Evolutionary conservation across 805 yeast species (phyloP).

Genomic region (Yarrowia sp.): DNA sequence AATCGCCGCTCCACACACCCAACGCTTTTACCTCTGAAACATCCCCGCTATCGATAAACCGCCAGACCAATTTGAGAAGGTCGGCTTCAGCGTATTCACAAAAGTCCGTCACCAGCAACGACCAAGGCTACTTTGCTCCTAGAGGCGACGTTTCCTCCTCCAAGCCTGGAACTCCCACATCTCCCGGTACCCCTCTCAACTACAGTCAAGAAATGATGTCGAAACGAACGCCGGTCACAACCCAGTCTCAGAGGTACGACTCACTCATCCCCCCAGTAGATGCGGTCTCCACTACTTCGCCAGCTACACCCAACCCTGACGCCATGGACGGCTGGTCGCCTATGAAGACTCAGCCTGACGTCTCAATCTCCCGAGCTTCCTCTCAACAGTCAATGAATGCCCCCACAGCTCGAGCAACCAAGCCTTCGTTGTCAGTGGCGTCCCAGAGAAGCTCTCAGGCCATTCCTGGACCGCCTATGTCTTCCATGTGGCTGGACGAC

Average conservation of each 20-base stretch:
- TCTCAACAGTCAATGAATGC: slow-evolving; percentile 1
- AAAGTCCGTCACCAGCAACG: slow-evolving; percentile 11
- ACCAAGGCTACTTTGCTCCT: slow-evolving; percentile 21
- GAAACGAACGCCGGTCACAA: slow-evolving; percentile 10
- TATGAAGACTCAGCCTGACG: slow-evolving; percentile 22
- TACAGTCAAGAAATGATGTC: slow-evolving; percentile 31
- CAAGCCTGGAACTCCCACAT: slow-evolving; percentile 15
- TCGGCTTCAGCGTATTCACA: slow-evolving; percentile 20
- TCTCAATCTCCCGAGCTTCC: slow-evolving; percentile 2
- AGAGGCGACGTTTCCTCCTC: slow-evolving; percentile 19
- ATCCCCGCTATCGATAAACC: slow-evolving; percentile 33
- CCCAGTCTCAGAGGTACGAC: slow-evolving; percentile 22
- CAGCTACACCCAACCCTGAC: slow-evolving; percentile 2
- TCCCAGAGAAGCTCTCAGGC: slow-evolving; percentile 11
- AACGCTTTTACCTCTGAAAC: slow-evolving; percentile 29
- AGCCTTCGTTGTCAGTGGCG: neutral
- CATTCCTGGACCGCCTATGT: slow-evolving; percentile 25
- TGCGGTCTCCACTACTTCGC: neutral
- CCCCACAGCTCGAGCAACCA: neutral
- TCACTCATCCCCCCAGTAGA: slow-evolving; percentile 24
- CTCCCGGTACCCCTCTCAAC: slow-evolving; percentile 32
- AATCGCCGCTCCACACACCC: slow-evolving; percentile 17
- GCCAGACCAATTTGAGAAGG: slow-evolving; percentile 18
- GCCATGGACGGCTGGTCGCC: slow-evolving; percentile 13
- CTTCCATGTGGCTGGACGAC: slow-evolving; percentile 33